Base-by-base conservation (phyloP, 768 basidiomycete species). In the Suillus plorans region DNA sequence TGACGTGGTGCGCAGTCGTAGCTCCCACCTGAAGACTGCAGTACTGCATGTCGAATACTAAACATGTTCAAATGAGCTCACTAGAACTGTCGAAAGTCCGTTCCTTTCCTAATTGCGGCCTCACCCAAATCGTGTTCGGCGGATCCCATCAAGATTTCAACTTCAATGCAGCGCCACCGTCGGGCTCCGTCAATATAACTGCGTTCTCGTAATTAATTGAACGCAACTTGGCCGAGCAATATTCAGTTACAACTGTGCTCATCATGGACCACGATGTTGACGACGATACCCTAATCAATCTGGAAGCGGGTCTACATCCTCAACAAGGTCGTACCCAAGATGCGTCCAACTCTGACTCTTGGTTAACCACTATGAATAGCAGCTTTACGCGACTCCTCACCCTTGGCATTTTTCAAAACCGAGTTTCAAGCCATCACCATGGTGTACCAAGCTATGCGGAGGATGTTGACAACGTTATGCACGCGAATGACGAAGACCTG, bases 281-380 rank as follows among this genome's bases (percentile, higher is more conserved):
- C 31, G 47, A 61, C 28, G 36, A 31, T 34, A 28, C 31, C 8
- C 22, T 61, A 14, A 31, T 20, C n/a, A 22, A 61, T 34, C 28
- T 61, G 20, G 60, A 61, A 61, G 60, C 60, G 31, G 45, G 60
- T n/a, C 47, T 61, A 14, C 37, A 55, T 34, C n/a, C 20, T 9
- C 60, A 13, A 14, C 28, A 22, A 31, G 12, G 22, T 13, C 47
- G 34, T 53, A 61, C 31, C 47, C 22, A 36, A 61, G n/a, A 34
- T 49, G 5, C 20, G 44, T n/a, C 13, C 20, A 34, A 34, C 44
- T 10, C 47, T 28, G 31, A 55, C 12, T 31, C 28, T 49, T 44
- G 34, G 60, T 34, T 55, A 25, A 22, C 14, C 16, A 44, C 25
- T 31, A 44, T 61, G n/a, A 53, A 53, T 18, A 61, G 34, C 31